Evolutionary conservation across 768 basidiomycete species (phyloP), one percentile per base, ranked within the genome.

Genomic region (Amanita pseudoporphyria): DNA sequence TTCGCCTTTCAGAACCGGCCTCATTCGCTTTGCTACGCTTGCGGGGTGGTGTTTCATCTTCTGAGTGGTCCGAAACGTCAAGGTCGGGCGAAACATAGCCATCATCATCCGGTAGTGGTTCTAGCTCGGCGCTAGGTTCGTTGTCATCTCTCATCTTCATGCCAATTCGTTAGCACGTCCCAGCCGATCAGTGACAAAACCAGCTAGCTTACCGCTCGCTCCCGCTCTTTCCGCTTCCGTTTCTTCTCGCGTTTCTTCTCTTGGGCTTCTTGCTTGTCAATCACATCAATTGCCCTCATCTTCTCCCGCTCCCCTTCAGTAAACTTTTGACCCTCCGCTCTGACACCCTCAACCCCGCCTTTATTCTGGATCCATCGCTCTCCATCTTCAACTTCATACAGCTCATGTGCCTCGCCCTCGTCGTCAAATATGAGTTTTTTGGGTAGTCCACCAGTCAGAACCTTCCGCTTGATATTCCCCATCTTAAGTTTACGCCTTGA

Each of bases 221-320:
- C 86, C 32, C 77, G 73, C 49, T 90, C 85, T 67, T 94, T 95
- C 60, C 87, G 71, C 68, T 93, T 95, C 54, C 88, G 70, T 71
- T 95, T 96, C 75, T 88, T 93, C 64, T 96, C 94, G 54, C 75
- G 69, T 67, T 83, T 87, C 76, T 92, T 94, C 60, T 86, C 89
- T 63, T 76, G 85, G 5, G 87, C 92, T 57, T 88, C 79, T 52
- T 78, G 77, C 66, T 87, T 86, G 68, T 99, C 95, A 39, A 68
- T 49, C 40, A 81, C 71, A 61, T 95, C 90, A 21, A 75, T 78
- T 9, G 73, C 68, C 56, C 70, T 74, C 76, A 97, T 73, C 71
- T 78, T 84, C 46, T 72, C 77, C 52, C 81, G 70, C 67, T 95
- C 90, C 39, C 71, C 74, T 64, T 82, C 78, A 22, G 83, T 81